Evolutionary conservation across 1,284 basidiomycete species (phyloP).

Genomic region (Sporisorium exsertum): DNA sequence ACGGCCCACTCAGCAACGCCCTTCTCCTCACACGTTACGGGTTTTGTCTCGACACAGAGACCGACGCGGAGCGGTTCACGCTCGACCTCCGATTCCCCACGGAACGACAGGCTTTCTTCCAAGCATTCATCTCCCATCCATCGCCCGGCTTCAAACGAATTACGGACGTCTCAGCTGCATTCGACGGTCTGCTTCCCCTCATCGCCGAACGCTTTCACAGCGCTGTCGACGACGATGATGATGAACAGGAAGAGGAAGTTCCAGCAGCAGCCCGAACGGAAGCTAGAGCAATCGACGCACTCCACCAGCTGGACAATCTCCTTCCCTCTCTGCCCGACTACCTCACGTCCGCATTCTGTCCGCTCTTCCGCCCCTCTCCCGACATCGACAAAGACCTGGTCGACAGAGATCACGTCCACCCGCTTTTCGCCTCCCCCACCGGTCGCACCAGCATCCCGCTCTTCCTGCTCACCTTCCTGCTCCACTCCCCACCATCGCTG

Average conservation of each 20-base stretch:
- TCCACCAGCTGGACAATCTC: slow-evolving; percentile 1
- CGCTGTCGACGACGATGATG: background rate
- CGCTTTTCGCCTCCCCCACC: slow-evolving; percentile 27
- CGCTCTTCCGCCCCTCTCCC: slow-evolving; percentile 8
- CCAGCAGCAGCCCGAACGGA: background rate
- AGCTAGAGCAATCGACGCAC: slow-evolving; percentile 1
- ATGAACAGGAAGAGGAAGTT: slow-evolving; percentile 1
- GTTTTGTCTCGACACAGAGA: slow-evolving; percentile 59
- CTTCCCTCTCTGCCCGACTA: background rate
- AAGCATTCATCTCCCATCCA: slow-evolving; percentile 2
- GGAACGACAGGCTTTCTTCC: slow-evolving; percentile 31
- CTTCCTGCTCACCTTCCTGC: slow-evolving; percentile 19
- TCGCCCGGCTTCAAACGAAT: background rate
- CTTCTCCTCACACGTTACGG: slow-evolving; percentile 61
- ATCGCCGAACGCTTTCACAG: background rate
- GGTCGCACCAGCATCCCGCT: slow-evolving; percentile 28
- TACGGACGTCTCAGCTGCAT: background rate
- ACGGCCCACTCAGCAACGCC: slow-evolving; percentile 60
- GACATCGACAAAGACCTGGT: slow-evolving; percentile 27
- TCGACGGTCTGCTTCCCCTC: background rate
- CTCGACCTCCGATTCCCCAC: slow-evolving; percentile 40
- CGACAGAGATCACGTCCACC: slow-evolving; percentile 28
- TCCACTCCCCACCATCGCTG: background rate
- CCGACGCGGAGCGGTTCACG: slow-evolving; percentile 55
- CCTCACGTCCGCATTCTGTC: slow-evolving; percentile 4